Base-by-base conservation (phyloP, 2,329 filamentous ascomycete species). In the Pestalotiopsis sp. region DNA sequence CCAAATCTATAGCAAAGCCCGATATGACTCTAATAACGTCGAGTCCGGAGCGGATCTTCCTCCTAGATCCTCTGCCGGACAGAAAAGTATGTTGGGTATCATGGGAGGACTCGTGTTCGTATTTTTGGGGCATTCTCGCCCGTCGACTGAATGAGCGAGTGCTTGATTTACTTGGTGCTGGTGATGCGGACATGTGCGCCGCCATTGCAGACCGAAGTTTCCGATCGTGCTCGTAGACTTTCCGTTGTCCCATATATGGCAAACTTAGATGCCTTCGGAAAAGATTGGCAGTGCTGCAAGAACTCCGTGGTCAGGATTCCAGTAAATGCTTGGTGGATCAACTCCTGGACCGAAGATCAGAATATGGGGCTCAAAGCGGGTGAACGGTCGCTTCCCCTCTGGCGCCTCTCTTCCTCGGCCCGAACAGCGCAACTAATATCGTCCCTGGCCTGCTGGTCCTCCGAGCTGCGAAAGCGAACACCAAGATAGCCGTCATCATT, bases 401-500 rank as follows among this genome's bases (percentile, higher is more conserved):
- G 74, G 62, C 74, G 74, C 41, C 73, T 73, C 63, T 78, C 74
- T 36, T 78, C 79, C n/a, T 81, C 79, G 5, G 75, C 73, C 66
- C 74, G 74, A 57, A 77, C 76, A n/a, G 76, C 75, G 31, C 73
- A 74, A 5, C 74, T 73, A 13, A 78, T 72, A 66, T 78, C 77
- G 52, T 76, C 73, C 9, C 69, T 72, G 58, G 77, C 74, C 14
- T 71, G 66, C 23, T 64, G 66, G 31, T 75, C 72, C 23, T 71
- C 70, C 13, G 72, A 71, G 23, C 71, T 70, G 12, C 67, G 36
- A 13, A 73, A 75, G 36, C 73, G 76, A 38, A 77, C 77, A 41
- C 83, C 75, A 49, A 86, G 83, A 38, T 81, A 81, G 52, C 78
- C 77, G 11, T 77, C 78, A 14, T 78, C 75, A 0, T 80, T 75